Base-by-base conservation (phyloP, 768 basidiomycete genomes). In the Rhizopogon vinicolor region DNA sequence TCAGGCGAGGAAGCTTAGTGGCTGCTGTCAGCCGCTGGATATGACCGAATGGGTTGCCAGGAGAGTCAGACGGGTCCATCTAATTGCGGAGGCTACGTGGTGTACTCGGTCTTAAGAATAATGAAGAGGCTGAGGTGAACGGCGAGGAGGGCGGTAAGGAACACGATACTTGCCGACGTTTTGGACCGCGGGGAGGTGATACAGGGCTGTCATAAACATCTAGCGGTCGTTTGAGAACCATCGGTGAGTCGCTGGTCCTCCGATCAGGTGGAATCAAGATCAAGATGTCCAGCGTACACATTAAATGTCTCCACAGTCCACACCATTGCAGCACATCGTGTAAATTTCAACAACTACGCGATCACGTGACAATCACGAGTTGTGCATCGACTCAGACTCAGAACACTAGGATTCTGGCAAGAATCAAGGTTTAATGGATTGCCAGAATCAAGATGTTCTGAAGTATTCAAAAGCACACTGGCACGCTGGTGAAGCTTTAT, bases 1-100 rank as follows among this genome's bases (percentile, higher is more conserved):
- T 78, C 0, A 76, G 65, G 14, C 64, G 68, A 0, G 77, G 77
- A 1, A 77, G 70, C 2, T 69, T 68, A 19, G 74, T 75, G 7
- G 70, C 65, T 18, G 74, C 64, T 0, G 67, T 68, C 5, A 70
- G 71, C 13, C 74, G 73, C n/a, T 78, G 75, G 46, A 80, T 81
- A 44, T 84, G 72, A 14, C 85, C 84, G 56, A 89, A 84, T 0
- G 87, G 87, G 60, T 88, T 89, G 3, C 83, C 79, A 0, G 87
- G 87, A 0, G 86, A 87, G 70, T 89, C 87, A 6, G 74, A 79
- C 5, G 86, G 83, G 1, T 63, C 69, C 61, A 49, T 73, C 68
- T 51, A 81, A 66, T 64, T 77, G 76, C 52, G 60, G 16, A 67
- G 58, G 13, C 46, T 48, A 46, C 33, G 13, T 1, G 78, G 75